These are phyloP conservation scores for Phragmites australis DNA, from an alignment of 176 grass and related monocot species.

Conservation along the genomic window DNA sequence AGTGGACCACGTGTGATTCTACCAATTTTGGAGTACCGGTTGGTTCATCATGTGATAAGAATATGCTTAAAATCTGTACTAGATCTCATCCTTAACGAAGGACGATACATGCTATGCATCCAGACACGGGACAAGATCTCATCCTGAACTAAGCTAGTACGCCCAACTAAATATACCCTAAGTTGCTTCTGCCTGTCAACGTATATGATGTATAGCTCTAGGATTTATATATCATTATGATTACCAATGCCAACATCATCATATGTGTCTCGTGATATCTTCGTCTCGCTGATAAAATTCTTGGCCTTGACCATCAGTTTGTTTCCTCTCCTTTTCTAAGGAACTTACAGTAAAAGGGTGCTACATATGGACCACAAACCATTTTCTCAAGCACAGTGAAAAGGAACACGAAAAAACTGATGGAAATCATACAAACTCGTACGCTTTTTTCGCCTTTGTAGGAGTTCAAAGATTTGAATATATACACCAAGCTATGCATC, in stretches of 20 bases:
- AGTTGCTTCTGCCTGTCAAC: neutral
- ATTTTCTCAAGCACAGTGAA: constrained; percentile 23
- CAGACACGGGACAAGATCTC: too few species aligned
- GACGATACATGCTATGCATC: too few species aligned
- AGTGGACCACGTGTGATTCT: too few species aligned
- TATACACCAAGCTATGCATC: constrained; percentile 23
- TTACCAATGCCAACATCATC: constrained; percentile 36
- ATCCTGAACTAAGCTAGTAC: too few species aligned
- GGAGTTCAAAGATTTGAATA: constrained; percentile 45
- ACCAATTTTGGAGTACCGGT: too few species aligned
- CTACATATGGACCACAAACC: constrained; percentile 40
- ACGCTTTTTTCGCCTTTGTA: constrained; percentile 46
- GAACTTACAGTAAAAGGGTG: neutral
- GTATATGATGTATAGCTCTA: neutral
- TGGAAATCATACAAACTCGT: constrained; percentile 34
- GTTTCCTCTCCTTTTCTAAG: constrained; percentile 32
- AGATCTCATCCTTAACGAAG: too few species aligned
- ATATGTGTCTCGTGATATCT: constrained; percentile 39
- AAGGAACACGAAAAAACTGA: neutral
- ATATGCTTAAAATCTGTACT: too few species aligned
- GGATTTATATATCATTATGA: neutral
- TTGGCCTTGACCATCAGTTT: constrained; percentile 33
- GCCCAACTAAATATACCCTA: too few species aligned
- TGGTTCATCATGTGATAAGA: too few species aligned
- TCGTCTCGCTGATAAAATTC: constrained; percentile 23